Evolutionary conservation across 805 yeast species (phyloP).

Genomic region (Metschnikowia continentalis): DNA sequence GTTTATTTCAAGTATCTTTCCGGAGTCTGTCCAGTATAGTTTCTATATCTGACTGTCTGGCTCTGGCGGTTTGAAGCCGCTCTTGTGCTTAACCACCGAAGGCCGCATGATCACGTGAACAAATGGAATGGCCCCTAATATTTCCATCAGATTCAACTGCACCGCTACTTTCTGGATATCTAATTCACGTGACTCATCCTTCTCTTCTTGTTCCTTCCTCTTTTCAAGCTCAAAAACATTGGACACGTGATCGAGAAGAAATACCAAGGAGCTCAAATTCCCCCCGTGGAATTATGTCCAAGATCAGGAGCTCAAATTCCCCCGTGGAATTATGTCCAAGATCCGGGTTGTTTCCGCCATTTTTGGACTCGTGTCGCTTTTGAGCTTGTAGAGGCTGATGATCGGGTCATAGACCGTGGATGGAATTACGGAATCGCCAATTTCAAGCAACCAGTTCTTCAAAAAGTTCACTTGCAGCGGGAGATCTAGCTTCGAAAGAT

Average conservation of each 20-base stretch:
- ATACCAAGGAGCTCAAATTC: slow-evolving; percentile 35
- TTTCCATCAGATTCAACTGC: slow-evolving; percentile 32
- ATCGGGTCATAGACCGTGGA: slow-evolving; percentile 36
- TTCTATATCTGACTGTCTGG: too few relatives aligned
- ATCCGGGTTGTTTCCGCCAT: slow-evolving; percentile 21
- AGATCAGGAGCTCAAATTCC: too few relatives aligned
- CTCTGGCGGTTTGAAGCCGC: slow-evolving; percentile 44
- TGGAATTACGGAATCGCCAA: slow-evolving; percentile 39
- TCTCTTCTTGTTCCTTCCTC: not conserved
- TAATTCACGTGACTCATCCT: too few relatives aligned
- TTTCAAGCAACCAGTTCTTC: slow-evolving; percentile 39
- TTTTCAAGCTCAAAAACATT: slow-evolving; percentile 13
- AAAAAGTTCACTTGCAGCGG: slow-evolving; percentile 26
- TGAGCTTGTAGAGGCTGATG: slow-evolving; percentile 16
- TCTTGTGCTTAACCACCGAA: slow-evolving; percentile 29
- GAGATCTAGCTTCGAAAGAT: slow-evolving; percentile 4
- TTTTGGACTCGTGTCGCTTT: not conserved
- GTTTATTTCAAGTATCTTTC: too few relatives aligned
- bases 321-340: slow-evolving; percentile 34
- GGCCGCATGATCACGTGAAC: slow-evolving; percentile 40
- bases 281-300: too few relatives aligned
- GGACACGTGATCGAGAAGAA: slow-evolving; percentile 32
- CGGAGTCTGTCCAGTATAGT: too few relatives aligned
- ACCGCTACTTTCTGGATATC: not conserved
- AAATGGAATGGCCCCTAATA: slow-evolving; percentile 37